Base-by-base conservation (phyloP, 2,329 filamentous ascomycete genomes). In the Colletotrichum siamense region DNA sequence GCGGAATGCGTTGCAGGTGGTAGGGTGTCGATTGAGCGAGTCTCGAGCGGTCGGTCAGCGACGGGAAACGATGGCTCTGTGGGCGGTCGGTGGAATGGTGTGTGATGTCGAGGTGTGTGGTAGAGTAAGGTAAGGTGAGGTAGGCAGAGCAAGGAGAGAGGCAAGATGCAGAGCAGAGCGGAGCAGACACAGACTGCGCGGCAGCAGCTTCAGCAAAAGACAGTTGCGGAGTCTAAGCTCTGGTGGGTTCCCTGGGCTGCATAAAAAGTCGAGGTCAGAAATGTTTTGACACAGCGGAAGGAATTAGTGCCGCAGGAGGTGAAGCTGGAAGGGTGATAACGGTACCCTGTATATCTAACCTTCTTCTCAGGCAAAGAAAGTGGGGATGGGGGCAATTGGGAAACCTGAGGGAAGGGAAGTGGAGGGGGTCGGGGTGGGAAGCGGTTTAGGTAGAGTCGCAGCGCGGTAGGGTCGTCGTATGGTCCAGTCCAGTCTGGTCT, bases 291-390 rank as follows among this genome's bases (percentile, higher is more conserved):
- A 83, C 83, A 81, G 79, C 81, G 81, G 81, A 82, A 83, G 78
- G 79, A 82, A 82, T 82, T 83, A 81, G 81, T 84, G 83, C 84
- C 84, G 84, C 82, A 84, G 82, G 80, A 80, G 81, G 79, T 81
- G 79, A 79, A 79, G 79, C 79, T 80, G 78, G 59, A 77, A 72
- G 69, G 74, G 74, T 75, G 74, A 76, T 76, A 76, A 70, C 59
- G 66, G 71, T 76, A 76, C 74, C 74, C 71, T 76, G 74, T 75
- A 76, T 74, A 75, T 76, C 71, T 75, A 76, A 76, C 74, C 71
- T 73, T 75, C 74, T 65, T 75, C 74, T 70, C 74, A 70, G 66
- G 74, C 74, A 75, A 70, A 70, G 71, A 68, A 73, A 76, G 77
- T 78, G 77, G 77, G 64, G 75, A 69, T 49, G 69, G 59, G 77